Conservation (phyloP, 129 eudicot genomes). For the Escallonia rubra region DNA sequence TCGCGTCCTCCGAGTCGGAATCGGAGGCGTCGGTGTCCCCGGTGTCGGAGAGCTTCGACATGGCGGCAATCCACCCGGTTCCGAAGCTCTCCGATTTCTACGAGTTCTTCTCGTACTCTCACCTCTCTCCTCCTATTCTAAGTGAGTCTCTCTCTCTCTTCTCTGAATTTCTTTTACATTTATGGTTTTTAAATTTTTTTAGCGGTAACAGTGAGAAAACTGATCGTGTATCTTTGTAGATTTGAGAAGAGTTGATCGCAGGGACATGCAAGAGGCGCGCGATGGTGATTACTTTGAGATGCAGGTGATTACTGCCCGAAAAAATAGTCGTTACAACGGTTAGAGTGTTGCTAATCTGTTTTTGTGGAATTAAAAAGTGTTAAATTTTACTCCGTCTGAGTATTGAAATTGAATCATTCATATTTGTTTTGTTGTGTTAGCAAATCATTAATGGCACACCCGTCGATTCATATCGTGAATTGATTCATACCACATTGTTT, state of each 20-base stretch:
- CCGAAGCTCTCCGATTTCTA: constrained; percentile 93
- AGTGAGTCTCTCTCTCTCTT: constrained; percentile 39
- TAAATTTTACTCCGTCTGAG: no score
- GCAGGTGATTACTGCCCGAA: constrained; percentile 46
- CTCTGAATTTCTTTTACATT: background rate
- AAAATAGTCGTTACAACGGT: no score
- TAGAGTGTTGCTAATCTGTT: no score
- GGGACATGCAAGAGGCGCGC: constrained; percentile 42
- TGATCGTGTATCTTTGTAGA: constrained; percentile 31
- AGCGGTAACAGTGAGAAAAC: background rate
- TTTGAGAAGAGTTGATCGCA: constrained; percentile 59
- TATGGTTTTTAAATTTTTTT: no score
- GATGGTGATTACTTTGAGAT: constrained; percentile 83
- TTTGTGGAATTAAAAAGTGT: no score
- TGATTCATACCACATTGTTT: background rate
- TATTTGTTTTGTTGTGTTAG: no score
- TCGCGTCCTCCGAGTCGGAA: constrained; percentile 22
- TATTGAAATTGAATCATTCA: no score
- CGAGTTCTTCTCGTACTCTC: constrained; percentile 85
- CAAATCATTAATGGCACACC: no score
- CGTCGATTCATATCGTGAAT: background rate
- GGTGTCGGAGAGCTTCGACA: constrained; percentile 56
- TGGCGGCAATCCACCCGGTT: constrained; percentile 94
- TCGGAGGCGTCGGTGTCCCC: constrained; percentile 43
- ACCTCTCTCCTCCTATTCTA: constrained; percentile 79